Evolutionary conservation across 2,329 filamentous ascomycete species (phyloP).

Genomic region (Westerdykella ornata): DNA sequence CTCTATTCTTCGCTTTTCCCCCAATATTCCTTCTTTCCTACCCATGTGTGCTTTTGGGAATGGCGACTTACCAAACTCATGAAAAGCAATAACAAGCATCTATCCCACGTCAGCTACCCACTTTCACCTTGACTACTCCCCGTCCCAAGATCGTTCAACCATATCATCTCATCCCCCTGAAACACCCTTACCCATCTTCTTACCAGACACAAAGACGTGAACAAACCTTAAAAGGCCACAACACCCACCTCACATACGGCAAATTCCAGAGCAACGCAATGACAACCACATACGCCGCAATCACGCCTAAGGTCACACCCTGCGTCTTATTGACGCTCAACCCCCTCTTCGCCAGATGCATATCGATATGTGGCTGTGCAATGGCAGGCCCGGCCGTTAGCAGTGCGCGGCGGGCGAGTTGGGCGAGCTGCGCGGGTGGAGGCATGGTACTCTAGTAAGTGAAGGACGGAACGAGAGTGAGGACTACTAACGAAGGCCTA

Average conservation of each 20-base stretch:
- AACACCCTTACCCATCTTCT: too few species aligned
- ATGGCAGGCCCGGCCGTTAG: conserved; percentile 23
- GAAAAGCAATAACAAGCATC: conserved; percentile 75
- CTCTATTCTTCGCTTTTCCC: too few species aligned
- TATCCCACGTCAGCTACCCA: conserved; percentile 22
- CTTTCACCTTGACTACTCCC: not conserved
- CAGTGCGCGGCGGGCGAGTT: conserved; percentile 24
- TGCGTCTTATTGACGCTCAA: conserved; percentile 62
- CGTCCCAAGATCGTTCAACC: too few species aligned
- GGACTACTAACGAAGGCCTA: not conserved
- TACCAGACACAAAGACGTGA: not conserved
- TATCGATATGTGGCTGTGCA: conserved; percentile 18
- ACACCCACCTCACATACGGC: conserved; percentile 64
- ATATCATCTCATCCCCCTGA: too few species aligned
- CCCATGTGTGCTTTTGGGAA: not conserved
- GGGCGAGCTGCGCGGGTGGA: conserved; percentile 15
- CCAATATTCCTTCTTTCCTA: too few species aligned
- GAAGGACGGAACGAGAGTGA: not conserved
- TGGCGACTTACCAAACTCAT: conserved; percentile 52
- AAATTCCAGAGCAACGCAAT: conserved; percentile 76
- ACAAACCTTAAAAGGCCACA: conserved; percentile 74
- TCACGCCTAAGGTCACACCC: conserved; percentile 62
- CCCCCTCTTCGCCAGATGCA: conserved; percentile 45
- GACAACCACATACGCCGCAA: conserved; percentile 62
- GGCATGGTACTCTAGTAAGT: conserved; percentile 15